Evolutionary conservation across 2,329 filamentous ascomycete species (phyloP), one percentile per base, ranked within the genome.

Genomic region (Botrytis tulipae): DNA sequence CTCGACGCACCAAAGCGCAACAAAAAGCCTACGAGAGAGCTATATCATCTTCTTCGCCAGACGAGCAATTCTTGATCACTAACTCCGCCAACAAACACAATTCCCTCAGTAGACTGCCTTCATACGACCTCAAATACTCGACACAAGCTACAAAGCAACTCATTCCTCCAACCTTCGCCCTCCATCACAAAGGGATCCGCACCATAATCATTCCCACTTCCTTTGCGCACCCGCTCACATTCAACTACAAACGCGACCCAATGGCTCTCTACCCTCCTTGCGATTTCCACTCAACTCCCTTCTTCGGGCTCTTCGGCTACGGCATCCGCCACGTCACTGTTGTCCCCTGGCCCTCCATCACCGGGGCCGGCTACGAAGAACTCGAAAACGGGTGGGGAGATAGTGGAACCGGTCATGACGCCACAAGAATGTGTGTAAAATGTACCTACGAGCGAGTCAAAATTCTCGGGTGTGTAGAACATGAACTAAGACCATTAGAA

Each of bases 151-250:
- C 29, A 16, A 32, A 9, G 2, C 29, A 37, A 51, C 18, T 29
- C 10, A 37, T 62, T 6, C 35, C 46, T 16, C n/a, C 32, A 10
- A 63, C 35, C 0, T 70, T 46, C 8, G 16, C n/a, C 1, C n/a
- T 67, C 14, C 7, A 70, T 61, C 66, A 69, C 16, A 25, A 63
- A 40, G 73, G 72, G 1, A 73, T 71, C n/a, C 44, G 42, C 4
- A 73, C 75, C n/a, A 74, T 68, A 40, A 59, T 37, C 2, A 79
- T 80, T 51, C 76, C n/a, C 0, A 81, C 80, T 0, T 37, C 71
- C 0, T 81, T 80, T 68, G 76, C 75, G 10, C 79, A 81, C 62
- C 80, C 80, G 0, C 78, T 81, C 5, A 73, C 40, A 3, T 81
- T 81, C 75, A 79, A 80, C 66, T 77, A 78, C 73, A 51, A 3